Base-by-base conservation (phyloP, 345 rosid species). In the Eucalyptus globulus region DNA sequence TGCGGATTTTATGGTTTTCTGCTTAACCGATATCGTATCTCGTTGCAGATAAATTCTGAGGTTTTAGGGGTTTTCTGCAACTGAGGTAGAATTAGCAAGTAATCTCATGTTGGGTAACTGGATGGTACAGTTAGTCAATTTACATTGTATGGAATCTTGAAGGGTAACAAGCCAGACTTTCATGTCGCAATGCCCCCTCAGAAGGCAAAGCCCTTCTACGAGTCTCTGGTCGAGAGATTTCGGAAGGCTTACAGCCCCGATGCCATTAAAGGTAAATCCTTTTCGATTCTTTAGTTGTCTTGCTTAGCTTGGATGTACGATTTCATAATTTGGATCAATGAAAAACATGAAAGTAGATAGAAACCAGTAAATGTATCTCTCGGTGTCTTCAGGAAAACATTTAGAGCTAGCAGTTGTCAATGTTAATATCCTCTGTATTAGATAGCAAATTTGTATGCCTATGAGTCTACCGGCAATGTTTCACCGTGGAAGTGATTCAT, bases 151-250 rank as follows among this genome's bases (percentile, higher is more conserved):
- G 99, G 98, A 87, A 29, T 97, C 91, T 89, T 97, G 95, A 97
- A 97, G 96, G 99, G 99, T 87, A 97, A 97, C 96, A 97, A 97
- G 95, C 99, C 97, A 0, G 99, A 97, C 94, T 97, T 97, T 93
- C 99, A 97, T 80, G 95, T 96, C 43, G 99, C 99, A 2, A 97
- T 97, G 99, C 95, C 99, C 3, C 99, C 99, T 34, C 93, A 95
- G 90, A 93, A 93, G 87, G 99, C 99, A 1, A 96, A 93, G 88
- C 94, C 98, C 0, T 96, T 95, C 92, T 97, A 97, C 54, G 96
- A 94, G 51, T 93, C 96, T 29, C 87, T 97, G 62, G 95, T 96
- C 1, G 97, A 96, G 44, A 94, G 90, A 88, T 97, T 96, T 87
- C 91, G 87, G 76, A 95, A 92, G 90, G 90, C 97, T 44, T 97